Evolutionary conservation across 164 flowering plant genomes (phyloP), one percentile per base, ranked within the genome.

Genomic region (Echeveria elegans): DNA sequence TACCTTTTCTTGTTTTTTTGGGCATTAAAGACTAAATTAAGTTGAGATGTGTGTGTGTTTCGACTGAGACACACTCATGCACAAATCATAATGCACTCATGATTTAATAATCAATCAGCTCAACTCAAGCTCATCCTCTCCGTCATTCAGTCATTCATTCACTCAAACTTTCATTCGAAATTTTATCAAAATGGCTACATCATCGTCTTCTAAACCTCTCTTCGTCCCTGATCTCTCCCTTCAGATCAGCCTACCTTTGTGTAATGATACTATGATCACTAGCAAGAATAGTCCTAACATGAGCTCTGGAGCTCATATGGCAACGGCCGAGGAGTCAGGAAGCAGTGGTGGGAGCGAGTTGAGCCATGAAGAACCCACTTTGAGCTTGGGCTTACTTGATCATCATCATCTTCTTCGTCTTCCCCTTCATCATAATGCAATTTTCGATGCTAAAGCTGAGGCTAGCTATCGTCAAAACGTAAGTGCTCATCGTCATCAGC

Each of bases 71-170:
- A 68, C 60, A 68, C 60, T 68, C 79, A 80, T 74, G 83, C 86
- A 34, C 28, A 85, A 86, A 92, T 92, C 92, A 92, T 87, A 73
- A 76, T 83, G 69, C 79, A 89, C 89, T 92, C 90, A 89, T 89
- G 87, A 87, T 67, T 73, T 83, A 81, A 92, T 83, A 82, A 86
- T 56, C 61, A 56, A 29, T 43, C 47, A 43, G 47, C 16, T 43
- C 18, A 29, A n/a, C n/a, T 56, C 61, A 75, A 63, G 64, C 74
- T 37, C 37, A 34, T 41, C 59, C 21, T 18, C 65, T 59, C 56
- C 66, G 63, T 65, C 66, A 37, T 15, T 43, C 50, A 70, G 34
- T 36, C 41, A 70, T 40, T 36, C 41, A 36, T 40, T 31, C 21
- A 24, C 16, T 43, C 47, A 43, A 34, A 61, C 10, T 26, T 73